Evolutionary conservation across 2,329 filamentous ascomycete genomes (phyloP), one percentile per base, ranked within the genome.

Genomic region (Aspergillus versicolor): DNA sequence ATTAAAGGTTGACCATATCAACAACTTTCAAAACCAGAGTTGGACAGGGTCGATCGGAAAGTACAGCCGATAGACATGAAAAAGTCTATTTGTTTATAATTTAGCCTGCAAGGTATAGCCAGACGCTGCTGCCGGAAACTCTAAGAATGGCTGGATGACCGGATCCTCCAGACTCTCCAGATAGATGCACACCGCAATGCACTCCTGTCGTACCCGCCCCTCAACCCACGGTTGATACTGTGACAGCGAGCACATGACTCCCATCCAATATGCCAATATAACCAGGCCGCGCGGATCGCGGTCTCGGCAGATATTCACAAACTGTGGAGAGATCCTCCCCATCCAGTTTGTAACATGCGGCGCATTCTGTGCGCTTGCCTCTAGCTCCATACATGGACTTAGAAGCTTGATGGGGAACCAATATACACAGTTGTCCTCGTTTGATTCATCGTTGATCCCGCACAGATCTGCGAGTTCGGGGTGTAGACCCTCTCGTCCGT

Each of bases 211-310:
- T 4, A 72, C 57, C 32, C 69, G 61, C 2, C 63, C 63, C 37
- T 70, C 66, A 3, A 71, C 51, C 70, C 70, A 73, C 0, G 59
- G 65, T 54, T 70, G 64, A 62, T 64, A 71, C 44, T 70, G 49
- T 4, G 67, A 61, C 3, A 71, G 9, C 1, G 49, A 50, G 34
- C 69, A 72, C 69, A 72, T 70, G 2, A 69, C 60, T 0, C 66
- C 69, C 62, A 72, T 68, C 70, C 70, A 73, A 15, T 70, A 58
- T 4, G 64, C 65, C 34, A 73, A 44, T 6, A 73, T 61, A 1
- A 70, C 38, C 7, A 73, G 52, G n/a, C 68, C 69, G 8, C 61
- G 57, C 0, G 62, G 54, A 48, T 73, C 69, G 32, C 66, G 62
- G n/a, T 52, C 40, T 24, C 63, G 57, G 2, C 70, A 38, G 2